These are phyloP conservation scores for Cladorrhinum sp. DNA, from an alignment of 2,329 filamentous ascomycete species.

Conservation along the genomic window DNA sequence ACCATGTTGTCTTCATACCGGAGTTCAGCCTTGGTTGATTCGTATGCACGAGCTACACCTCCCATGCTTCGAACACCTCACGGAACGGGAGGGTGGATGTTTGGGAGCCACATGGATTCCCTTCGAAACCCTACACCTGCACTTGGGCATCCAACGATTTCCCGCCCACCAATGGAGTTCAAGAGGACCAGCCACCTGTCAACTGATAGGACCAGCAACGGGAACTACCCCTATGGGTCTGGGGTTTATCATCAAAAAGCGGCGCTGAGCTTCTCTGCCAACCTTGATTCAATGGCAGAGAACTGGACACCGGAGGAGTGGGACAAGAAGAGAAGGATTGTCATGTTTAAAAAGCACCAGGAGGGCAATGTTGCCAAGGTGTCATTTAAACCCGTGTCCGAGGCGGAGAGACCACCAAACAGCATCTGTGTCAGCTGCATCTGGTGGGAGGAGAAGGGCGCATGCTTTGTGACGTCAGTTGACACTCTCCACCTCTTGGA, in stretches of 20 bases:
- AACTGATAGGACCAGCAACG: constrained; percentile 37
- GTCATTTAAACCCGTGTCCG: constrained; percentile 73
- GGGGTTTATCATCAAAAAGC: constrained; percentile 74
- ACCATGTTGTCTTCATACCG: constrained; percentile 57
- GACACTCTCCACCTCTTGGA: constrained; percentile 96
- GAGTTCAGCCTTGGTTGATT: constrained; percentile 49
- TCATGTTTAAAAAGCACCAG: constrained; percentile 83
- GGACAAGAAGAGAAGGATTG: constrained; percentile 74
- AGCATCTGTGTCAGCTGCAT: constrained; percentile 97
- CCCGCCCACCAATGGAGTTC: constrained; percentile 47
- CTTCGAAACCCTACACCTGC: constrained; percentile 37
- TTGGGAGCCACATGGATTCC: constrained; percentile 39
- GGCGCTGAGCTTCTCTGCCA: constrained; percentile 76
- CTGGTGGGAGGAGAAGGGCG: constrained; percentile 87
- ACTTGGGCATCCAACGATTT: constrained; percentile 43
- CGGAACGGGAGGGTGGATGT: constrained; percentile 28
- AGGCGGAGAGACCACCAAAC: constrained; percentile 74
- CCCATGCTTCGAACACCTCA: constrained; percentile 31
- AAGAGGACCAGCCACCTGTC: constrained; percentile 53
- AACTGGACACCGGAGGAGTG: constrained; percentile 82
- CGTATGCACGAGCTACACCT: constrained; percentile 38
- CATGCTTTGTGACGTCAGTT: constrained; percentile 93
- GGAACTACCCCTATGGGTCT: constrained; percentile 64
- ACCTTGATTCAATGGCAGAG: constrained; percentile 78
- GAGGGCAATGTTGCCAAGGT: constrained; percentile 76